Conservation (phyloP, 495 filamentous ascomycete genomes). For the Choiromyces venosus region DNA sequence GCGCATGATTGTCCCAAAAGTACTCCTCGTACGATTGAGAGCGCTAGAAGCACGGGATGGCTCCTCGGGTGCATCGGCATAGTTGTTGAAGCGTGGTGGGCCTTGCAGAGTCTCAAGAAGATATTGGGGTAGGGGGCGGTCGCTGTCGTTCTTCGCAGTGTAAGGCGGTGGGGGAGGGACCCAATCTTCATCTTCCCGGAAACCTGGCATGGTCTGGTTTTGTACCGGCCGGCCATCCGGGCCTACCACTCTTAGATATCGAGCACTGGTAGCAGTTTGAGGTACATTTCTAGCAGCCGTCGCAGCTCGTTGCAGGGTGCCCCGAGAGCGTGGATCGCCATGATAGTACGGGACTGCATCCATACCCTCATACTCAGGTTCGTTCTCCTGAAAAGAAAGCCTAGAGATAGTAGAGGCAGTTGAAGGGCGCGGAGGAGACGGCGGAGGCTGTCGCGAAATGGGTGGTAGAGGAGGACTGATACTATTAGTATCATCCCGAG, state of each 20-base stretch:
- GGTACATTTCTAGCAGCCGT: slow-evolving; percentile 48
- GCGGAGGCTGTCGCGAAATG: slow-evolving; percentile 22
- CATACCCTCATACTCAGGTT: slow-evolving; percentile 45
- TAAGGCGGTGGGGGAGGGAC: slow-evolving; percentile 90
- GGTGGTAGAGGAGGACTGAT: slow-evolving; percentile 11
- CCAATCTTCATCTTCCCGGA: slow-evolving; percentile 79
- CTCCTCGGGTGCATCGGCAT: slow-evolving; percentile 8
- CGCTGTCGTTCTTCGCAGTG: slow-evolving; percentile 59
- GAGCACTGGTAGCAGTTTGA: slow-evolving; percentile 48
- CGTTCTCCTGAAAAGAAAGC: slow-evolving; percentile 51
- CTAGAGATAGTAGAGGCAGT: slow-evolving; percentile 47
- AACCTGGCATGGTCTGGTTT: slow-evolving; percentile 52
- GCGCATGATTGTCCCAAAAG: slow-evolving; percentile 33
- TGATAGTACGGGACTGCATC: slow-evolving; percentile 67
- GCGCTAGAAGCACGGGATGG: slow-evolving; percentile 23
- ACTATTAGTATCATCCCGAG: background rate
- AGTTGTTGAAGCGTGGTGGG: slow-evolving; percentile 32
- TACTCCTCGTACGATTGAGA: slow-evolving; percentile 28
- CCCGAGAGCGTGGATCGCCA: slow-evolving; percentile 67
- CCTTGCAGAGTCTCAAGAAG: slow-evolving; percentile 41
- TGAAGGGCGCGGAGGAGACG: slow-evolving; percentile 43
- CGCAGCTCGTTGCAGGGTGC: slow-evolving; percentile 70
- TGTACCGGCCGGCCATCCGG: slow-evolving; percentile 66
- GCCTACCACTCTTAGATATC: slow-evolving; percentile 54
- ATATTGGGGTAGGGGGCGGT: slow-evolving; percentile 46